Evolutionary conservation across 495 filamentous ascomycete genomes (phyloP), one percentile per base, ranked within the genome.

Genomic region (Pseudotulostoma volvatum): DNA sequence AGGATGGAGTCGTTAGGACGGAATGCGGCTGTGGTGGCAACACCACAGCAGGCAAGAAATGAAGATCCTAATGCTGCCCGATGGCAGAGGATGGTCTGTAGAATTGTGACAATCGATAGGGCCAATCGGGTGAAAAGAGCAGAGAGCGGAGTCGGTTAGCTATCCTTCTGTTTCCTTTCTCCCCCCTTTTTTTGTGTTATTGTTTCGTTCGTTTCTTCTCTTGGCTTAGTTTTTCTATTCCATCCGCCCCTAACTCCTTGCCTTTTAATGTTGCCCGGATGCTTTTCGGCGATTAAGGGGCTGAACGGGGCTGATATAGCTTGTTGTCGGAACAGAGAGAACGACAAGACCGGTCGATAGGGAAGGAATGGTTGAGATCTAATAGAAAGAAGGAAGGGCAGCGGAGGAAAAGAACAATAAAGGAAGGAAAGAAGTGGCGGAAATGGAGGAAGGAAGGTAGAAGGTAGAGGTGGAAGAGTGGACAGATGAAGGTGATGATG

Each of bases 401-500:
- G 49, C 44, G 42, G 51, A 52, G 43, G 42, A 44, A 54, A 51
- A 54, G 46, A 49, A 55, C 49, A 48, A 51, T 40, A 49, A 47
- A 52, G 41, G 46, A 48, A 43, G 41, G 46, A 41, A 43, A 44
- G 44, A 46, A 43, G n/a, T n/a, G n/a, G n/a, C n/a, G n/a, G n/a
- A n/a, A n/a, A n/a, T 31, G 45, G 40, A 31, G 53, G 45, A 53
- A 58, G 51, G 42, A 54, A 51, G 45, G 53, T 38, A 43, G 54
- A 55, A 52, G 49, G 52, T 49, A 51, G 48, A 53, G 54, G 47
- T 44, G 48, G n/a, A n/a, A n/a, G n/a, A n/a, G n/a, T 45, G 50
- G 49, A 42, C 37, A 42, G 48, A 47, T 48, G 46, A 33, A 40
- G 37, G 40, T 52, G 40, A 43, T 37, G 43, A n/a, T n/a, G n/a